phyloP scores from a whole-genome alignment of 192 early-diverging fungal genomes.

The Physocladia obscura region DNA sequence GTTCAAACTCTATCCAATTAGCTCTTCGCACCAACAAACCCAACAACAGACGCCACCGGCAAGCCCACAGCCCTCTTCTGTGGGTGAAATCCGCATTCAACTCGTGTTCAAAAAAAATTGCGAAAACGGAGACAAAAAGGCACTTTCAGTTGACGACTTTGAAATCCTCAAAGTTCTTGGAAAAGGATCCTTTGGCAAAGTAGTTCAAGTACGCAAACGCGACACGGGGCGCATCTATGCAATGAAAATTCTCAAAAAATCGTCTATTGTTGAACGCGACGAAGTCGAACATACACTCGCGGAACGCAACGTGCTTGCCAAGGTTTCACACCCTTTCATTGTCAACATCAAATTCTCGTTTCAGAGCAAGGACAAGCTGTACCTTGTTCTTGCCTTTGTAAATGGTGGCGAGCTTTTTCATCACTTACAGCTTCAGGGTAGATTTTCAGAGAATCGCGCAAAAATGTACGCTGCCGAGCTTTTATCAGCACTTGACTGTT shows the following conservation, averaged over 20 bases:
- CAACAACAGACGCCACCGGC: background rate
- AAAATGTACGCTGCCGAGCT: constrained; percentile 90
- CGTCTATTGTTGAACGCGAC: constrained; percentile 90
- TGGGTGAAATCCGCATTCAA: constrained; percentile 25
- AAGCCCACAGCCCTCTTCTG: background rate
- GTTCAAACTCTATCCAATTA: constrained; percentile 18
- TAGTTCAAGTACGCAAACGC: constrained; percentile 53
- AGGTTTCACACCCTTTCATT: constrained; percentile 81
- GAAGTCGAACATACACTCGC: constrained; percentile 89
- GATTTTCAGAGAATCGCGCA: constrained; percentile 64
- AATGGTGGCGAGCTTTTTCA: constrained; percentile 64
- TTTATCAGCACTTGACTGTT: constrained; percentile 81
- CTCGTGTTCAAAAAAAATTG: constrained; percentile 26
- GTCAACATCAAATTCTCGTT: constrained; percentile 92
- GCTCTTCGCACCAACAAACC: background rate
- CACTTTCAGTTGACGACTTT: constrained; percentile 49
- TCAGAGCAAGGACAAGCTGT: constrained; percentile 83
- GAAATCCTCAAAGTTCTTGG: constrained; percentile 53
- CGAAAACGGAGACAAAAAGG: constrained; percentile 1
- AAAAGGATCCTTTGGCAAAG: constrained; percentile 62
- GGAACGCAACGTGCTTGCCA: constrained; percentile 79
- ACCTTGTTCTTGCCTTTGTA: constrained; percentile 89
- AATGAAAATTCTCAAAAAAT: constrained; percentile 89
- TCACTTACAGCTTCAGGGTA: constrained; percentile 42
- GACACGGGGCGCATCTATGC: constrained; percentile 68